Percentiles rank a stretch among this genome's conserved stretches.
phyloP scores from a whole-genome alignment of 1,139 yeast genomes.

The Suhomyces coccinellae region DNA sequence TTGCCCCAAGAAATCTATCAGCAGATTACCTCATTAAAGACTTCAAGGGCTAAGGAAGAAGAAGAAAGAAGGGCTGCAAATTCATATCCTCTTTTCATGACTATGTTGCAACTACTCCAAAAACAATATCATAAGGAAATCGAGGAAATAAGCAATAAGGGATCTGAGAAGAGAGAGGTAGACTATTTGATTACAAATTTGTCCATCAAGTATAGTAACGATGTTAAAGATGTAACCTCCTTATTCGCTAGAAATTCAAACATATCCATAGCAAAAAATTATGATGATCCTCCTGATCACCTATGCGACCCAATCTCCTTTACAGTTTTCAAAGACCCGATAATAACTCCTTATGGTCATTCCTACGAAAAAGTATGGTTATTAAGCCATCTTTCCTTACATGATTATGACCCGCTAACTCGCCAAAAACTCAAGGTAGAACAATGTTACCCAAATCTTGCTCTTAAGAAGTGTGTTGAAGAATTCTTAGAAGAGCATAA shows the following conservation, averaged over 20 bases:
- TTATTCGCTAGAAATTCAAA: slow-evolving; percentile 26
- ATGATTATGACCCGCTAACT: slow-evolving; percentile 41
- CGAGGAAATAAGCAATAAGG: slow-evolving; percentile 11
- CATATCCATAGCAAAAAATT: slow-evolving; percentile 10
- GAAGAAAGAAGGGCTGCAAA: slow-evolving; percentile 9
- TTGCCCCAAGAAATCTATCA: slow-evolving; percentile 22
- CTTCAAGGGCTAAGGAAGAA: slow-evolving; percentile 15
- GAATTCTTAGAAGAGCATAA: slow-evolving; percentile 7
- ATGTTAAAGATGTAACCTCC: slow-evolving; percentile 23
- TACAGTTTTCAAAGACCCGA: slow-evolving; percentile 46
- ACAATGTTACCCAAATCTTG: slow-evolving; percentile 22
- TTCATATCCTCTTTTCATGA: slow-evolving; percentile 26
- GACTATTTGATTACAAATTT: slow-evolving; percentile 22
- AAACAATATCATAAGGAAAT: slow-evolving; percentile 20
- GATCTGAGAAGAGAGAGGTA: slow-evolving; percentile 18
- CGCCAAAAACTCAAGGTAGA: slow-evolving; percentile 19
- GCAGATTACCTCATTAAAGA: slow-evolving; percentile 22
- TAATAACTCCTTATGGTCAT: slow-evolving; percentile 49
- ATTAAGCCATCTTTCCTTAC: slow-evolving; percentile 34
- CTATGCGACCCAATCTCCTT: slow-evolving; percentile 51
- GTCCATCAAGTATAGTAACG: slow-evolving; percentile 22
- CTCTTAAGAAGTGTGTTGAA: slow-evolving; percentile 18
- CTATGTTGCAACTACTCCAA: slow-evolving; percentile 24
- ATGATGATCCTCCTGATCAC: slow-evolving; percentile 40
- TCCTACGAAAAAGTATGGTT: slow-evolving; percentile 47